Percentiles rank a stretch among this genome's conserved stretches.
These are phyloP conservation scores for Blastocystis sp. DNA, from an alignment of 352 stramenopile genomes.

Conservation along the genomic window DNA sequence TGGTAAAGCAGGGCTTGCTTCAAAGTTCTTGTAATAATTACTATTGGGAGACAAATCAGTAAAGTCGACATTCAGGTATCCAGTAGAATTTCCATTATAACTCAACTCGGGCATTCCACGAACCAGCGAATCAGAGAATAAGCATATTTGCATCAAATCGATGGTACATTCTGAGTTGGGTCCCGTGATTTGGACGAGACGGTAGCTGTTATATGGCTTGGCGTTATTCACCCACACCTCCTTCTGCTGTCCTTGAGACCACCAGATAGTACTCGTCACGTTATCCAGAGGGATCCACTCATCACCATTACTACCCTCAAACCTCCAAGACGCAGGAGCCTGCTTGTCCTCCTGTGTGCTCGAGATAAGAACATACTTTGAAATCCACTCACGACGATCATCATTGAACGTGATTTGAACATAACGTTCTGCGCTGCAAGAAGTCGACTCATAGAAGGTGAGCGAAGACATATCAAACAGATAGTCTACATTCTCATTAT, in stretches of 20 bases:
- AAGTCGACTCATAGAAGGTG: constrained; percentile 5
- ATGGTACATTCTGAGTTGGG: neutral
- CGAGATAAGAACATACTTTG: constrained; percentile 35
- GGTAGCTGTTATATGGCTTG: constrained; percentile 33
- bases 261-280: neutral
- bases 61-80: constrained; percentile 42
- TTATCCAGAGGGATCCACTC: constrained; percentile 36
- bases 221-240: constrained; percentile 17
- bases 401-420: constrained; percentile 35
- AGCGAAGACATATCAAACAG: constrained; percentile 13
- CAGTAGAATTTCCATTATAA: constrained; percentile 4
- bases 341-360: constrained; percentile 10
- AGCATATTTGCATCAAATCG: neutral
- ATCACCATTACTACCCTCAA: constrained; percentile 30
- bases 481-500: neutral
- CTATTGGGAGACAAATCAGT: neutral
- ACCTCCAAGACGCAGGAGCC: neutral
- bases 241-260: neutral
- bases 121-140: neutral
- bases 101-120: neutral
- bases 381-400: constrained; percentile 51
- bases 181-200: neutral
- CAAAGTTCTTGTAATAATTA: constrained; percentile 40
- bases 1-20: neutral
- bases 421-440: neutral